A percentile compares a stretch with the other conserved stretches of the same genome.
Evolutionary conservation across 352 stramenopile genomes (phyloP).

Genomic region (Blastocystis sp.): DNA sequence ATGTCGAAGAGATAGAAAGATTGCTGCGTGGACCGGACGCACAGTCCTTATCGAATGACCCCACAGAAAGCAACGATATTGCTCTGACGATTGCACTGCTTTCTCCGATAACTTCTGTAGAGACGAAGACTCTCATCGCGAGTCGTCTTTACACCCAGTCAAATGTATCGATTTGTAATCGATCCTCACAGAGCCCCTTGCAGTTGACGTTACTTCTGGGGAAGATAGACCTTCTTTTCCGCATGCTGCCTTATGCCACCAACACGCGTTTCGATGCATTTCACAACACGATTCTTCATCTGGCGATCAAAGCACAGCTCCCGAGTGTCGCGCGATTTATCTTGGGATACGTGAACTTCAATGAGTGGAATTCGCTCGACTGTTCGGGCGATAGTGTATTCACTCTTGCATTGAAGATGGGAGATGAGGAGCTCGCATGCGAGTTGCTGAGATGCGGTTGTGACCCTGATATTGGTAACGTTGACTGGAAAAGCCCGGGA

Average conservation of each 20-base stretch:
- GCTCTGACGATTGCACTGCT: conserved; percentile 50
- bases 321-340: conserved; percentile 33
- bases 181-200: conserved; percentile 33
- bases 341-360: background rate
- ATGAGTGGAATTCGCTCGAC: background rate
- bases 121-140: background rate
- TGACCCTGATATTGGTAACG: background rate
- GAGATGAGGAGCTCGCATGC: conserved; percentile 47
- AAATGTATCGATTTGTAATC: conserved; percentile 42
- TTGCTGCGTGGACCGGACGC: background rate
- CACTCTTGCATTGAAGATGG: conserved; percentile 47
- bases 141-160: background rate
- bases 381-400: background rate
- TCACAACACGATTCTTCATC: conserved; percentile 53
- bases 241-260: background rate
- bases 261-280: conserved; percentile 3
- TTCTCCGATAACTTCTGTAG: background rate
- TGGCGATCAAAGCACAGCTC: conserved; percentile 37
- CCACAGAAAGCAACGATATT: background rate
- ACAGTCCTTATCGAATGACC: background rate
- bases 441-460: background rate
- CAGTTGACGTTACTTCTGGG: conserved; percentile 24
- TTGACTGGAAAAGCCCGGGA: background rate
- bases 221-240: conserved; percentile 18
- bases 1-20: background rate